Evolutionary conservation across 2,329 filamentous ascomycete species (phyloP).

Genomic region (Aspergillus glaucus): DNA sequence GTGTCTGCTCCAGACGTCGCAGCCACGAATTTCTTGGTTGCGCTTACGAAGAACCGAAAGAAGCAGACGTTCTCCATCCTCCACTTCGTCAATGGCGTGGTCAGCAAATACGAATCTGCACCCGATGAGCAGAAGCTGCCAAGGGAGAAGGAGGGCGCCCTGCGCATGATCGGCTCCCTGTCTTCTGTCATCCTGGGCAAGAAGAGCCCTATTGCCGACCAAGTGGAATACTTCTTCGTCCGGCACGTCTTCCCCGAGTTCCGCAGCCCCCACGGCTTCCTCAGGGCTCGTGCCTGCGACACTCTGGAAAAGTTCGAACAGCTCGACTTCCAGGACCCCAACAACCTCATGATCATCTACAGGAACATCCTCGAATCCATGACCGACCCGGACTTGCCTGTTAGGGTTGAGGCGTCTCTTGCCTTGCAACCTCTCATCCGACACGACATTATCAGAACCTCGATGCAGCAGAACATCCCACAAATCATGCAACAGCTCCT

Average conservation of each 20-base stretch:
- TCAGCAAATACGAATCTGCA: slow-evolving; percentile 82
- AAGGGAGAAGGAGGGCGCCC: slow-evolving; percentile 88
- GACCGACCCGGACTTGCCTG: slow-evolving; percentile 87
- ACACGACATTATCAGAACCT: slow-evolving; percentile 86
- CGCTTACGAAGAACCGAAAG: slow-evolving; percentile 85
- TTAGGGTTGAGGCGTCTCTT: slow-evolving; percentile 87
- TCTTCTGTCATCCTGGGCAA: slow-evolving; percentile 92
- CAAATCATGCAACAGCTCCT: slow-evolving; percentile 99
- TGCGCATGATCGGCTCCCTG: slow-evolving; percentile 94
- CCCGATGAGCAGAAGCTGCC: slow-evolving; percentile 88
- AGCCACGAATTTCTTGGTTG: slow-evolving; percentile 92
- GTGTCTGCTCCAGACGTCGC: slow-evolving; percentile 91
- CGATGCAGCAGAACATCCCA: slow-evolving; percentile 96
- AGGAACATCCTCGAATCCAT: slow-evolving; percentile 95
- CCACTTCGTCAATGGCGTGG: slow-evolving; percentile 89
- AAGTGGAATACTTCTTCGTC: slow-evolving; percentile 97
- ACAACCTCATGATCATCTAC: slow-evolving; percentile 94
- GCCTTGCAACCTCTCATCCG: slow-evolving; percentile 92
- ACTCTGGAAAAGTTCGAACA: slow-evolving; percentile 97
- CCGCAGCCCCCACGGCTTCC: slow-evolving; percentile 81
- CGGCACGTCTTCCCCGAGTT: slow-evolving; percentile 98
- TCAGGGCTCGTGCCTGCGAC: slow-evolving; percentile 91
- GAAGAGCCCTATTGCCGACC: slow-evolving; percentile 95
- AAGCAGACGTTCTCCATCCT: slow-evolving; percentile 95
- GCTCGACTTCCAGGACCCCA: slow-evolving; percentile 91